Evolutionary conservation across 768 basidiomycete genomes (phyloP).

Genomic region (Mycena belliarum): DNA sequence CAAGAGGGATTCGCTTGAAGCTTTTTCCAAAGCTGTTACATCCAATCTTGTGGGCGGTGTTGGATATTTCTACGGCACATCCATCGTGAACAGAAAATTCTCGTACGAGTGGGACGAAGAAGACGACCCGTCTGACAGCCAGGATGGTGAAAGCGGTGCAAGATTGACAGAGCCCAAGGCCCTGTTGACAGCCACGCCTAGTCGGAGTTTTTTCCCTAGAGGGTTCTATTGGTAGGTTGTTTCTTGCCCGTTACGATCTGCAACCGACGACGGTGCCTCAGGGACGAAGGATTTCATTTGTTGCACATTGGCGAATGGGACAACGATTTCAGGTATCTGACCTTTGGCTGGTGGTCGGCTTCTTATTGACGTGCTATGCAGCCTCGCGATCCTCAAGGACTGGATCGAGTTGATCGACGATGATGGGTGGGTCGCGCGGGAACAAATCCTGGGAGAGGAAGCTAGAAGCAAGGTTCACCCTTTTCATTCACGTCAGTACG

Average conservation of each 20-base stretch:
- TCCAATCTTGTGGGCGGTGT: constrained; percentile 92
- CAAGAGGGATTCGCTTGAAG: constrained; percentile 50
- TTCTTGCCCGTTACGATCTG: background rate
- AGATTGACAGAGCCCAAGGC: constrained; percentile 71
- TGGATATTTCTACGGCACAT: constrained; percentile 92
- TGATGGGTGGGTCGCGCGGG: constrained; percentile 93
- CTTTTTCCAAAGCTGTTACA: constrained; percentile 86
- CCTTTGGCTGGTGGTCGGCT: background rate
- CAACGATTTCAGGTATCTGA: constrained; percentile 70
- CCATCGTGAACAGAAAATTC: constrained; percentile 83
- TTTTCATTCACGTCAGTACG: background rate
- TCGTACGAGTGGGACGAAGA: constrained; percentile 91
- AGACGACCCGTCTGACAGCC: constrained; percentile 38
- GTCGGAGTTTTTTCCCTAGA: constrained; percentile 94
- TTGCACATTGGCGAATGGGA: constrained; percentile 93
- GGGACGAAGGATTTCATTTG: constrained; percentile 98
- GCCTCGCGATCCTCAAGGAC: constrained; percentile 84
- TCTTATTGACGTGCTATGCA: constrained; percentile 28
- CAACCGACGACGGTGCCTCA: constrained; percentile 31
- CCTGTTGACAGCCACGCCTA: constrained; percentile 90
- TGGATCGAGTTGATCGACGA: constrained; percentile 93
- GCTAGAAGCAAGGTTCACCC: constrained; percentile 80
- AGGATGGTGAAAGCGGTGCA: constrained; percentile 50
- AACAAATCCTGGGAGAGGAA: constrained; percentile 96
- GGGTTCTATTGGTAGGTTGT: constrained; percentile 89